Evolutionary conservation across 2,329 filamentous ascomycete genomes (phyloP).

Genomic region (Trematosphaeria pertusa): DNA sequence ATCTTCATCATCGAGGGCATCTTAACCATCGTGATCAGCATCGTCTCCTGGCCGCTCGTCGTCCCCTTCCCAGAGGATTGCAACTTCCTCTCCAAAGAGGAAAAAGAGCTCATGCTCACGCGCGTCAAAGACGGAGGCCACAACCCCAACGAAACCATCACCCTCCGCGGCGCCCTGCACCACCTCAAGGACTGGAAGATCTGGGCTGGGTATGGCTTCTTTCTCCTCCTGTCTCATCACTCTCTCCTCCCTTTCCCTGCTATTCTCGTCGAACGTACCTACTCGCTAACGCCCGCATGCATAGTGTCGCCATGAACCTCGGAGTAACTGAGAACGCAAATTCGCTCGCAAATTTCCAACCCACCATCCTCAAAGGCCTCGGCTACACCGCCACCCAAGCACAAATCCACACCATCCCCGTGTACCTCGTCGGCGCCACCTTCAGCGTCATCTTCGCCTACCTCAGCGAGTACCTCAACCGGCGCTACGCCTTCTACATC

Average conservation of each 20-base stretch:
- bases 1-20: conserved; percentile 70
- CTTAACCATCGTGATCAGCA: conserved; percentile 58
- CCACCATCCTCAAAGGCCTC: conserved; percentile 45
- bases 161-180: conserved; percentile 53
- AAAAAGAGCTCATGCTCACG: conserved; percentile 60
- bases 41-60: conserved; percentile 57
- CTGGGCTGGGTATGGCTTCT: conserved; percentile 56
- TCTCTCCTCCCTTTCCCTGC: too few relatives aligned
- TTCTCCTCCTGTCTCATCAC: not conserved
- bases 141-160: conserved; percentile 54
- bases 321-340: conserved; percentile 42
- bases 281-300: too few relatives aligned
- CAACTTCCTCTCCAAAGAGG: conserved; percentile 57
- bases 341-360: conserved; percentile 41
- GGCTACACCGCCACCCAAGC: conserved; percentile 43
- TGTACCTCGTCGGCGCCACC: conserved; percentile 40
- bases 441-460: conserved; percentile 40
- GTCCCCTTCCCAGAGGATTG: conserved; percentile 58
- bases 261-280: too few relatives aligned
- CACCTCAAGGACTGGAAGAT: conserved; percentile 63
- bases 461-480: conserved; percentile 31
- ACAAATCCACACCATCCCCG: conserved; percentile 45
- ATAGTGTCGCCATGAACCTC: conserved; percentile 36
- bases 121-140: conserved; percentile 57
- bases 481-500: conserved; percentile 40